Base-by-base conservation (phyloP, 169 alveolate species). In the Babesia bigemina region DNA sequence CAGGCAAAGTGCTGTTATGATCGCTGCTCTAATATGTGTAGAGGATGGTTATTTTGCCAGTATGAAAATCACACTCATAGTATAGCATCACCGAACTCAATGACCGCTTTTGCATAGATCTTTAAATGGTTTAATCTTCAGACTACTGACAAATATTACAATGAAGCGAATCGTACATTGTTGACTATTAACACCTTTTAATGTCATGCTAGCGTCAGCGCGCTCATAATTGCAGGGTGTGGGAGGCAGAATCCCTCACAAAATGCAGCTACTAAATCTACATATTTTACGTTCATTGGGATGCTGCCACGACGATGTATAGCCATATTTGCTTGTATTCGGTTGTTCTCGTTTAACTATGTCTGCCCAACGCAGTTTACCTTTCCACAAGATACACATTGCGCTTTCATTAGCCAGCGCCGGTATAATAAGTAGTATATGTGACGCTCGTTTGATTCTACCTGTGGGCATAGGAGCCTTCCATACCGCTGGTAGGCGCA, bases 371-470 rank as follows among this genome's bases (percentile, higher is more conserved):
- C 81, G 70, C 63, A 19, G 63, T 29, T 45, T 16, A 6, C 42
- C 70, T 7, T 53, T 61, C 9, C 70, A 61, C 7, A 60, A 42
- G 24, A 24, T 12, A 29, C 50, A 49, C 48, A 24, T 62, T 47
- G 61, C 70, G 7, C 61, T 45, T 33, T 71, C 70, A n/a, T 63
- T 71, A 33, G 71, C 81, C 1, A 61, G 81, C 26, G 81, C 63
- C 53, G 73, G 81, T 13, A 11, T 71, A 58, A 28, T 71, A 24
- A 45, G 81, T 61, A 33, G 24, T 36, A 13, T 71, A 9, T 71
- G 55, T 33, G 33, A 58, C 21, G 26, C 14, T 4, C 22, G 58
- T 9, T 50, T 71, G 2, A 3, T 22, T 14, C 14, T 52, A 16
- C 76, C 76, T n/a, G 22, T 67, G 9, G 76, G 66, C 7, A 6